These are phyloP conservation scores for Aegilops umbellulata DNA, from an alignment of 176 grass and related monocot species.

Conservation along the genomic window DNA sequence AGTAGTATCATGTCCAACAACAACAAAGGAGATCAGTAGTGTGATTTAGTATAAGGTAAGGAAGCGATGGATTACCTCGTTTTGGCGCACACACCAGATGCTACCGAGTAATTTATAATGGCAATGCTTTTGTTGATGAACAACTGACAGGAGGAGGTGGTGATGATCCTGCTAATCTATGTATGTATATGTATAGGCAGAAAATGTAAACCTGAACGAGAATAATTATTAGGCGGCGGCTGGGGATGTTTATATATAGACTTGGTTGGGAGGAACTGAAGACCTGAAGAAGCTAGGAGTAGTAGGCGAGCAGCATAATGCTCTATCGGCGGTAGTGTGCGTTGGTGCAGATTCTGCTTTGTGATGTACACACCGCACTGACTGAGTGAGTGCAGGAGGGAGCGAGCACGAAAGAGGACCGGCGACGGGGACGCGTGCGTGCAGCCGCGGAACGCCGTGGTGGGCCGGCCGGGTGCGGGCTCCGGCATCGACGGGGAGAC, in stretches of 20 bases:
- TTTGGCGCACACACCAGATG: not conserved
- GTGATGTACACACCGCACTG: not conserved
- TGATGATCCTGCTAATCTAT: too few species aligned
- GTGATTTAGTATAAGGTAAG: not conserved
- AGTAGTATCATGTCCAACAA: not conserved
- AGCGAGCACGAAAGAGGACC: not conserved
- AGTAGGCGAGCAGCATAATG: not conserved
- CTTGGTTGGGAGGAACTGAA: not conserved
- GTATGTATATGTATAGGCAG: too few species aligned
- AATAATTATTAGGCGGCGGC: not conserved
- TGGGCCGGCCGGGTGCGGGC: not conserved
- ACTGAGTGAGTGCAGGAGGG: not conserved
- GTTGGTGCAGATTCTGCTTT: not conserved
- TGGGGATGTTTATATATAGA: not conserved
- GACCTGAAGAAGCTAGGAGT: not conserved
- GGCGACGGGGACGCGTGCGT: not conserved
- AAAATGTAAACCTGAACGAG: not conserved
- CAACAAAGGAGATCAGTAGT: not conserved
- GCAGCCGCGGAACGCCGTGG: conserved; percentile 23
- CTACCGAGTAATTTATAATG: too few species aligned
- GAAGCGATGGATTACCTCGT: not conserved
- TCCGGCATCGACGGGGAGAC: not conserved
- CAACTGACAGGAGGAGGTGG: not conserved
- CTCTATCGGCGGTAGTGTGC: not conserved
- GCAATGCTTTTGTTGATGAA: not conserved